A percentile compares a stretch with the other conserved stretches of the same genome.
These are phyloP conservation scores for Hirsutella rhossiliensis DNA, from an alignment of 2,329 filamentous ascomycete genomes.

Conservation along the genomic window DNA sequence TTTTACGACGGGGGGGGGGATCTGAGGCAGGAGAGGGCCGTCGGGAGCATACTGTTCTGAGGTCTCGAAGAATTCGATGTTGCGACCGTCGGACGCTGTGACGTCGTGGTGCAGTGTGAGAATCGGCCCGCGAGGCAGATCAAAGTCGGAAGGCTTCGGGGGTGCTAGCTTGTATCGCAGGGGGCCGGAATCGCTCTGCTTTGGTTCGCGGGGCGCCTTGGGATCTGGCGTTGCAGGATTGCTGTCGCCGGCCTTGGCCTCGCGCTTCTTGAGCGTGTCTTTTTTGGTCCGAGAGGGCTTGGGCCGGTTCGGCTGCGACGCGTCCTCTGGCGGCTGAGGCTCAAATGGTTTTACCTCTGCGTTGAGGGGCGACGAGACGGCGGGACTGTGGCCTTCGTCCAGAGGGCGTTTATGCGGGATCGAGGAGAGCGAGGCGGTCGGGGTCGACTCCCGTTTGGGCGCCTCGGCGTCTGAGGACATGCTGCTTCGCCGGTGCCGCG, in stretches of 20 bases:
- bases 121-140: constrained; percentile 43
- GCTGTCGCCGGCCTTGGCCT: constrained; percentile 45
- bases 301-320: constrained; percentile 18
- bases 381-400: constrained; percentile 58
- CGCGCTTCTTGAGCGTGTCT: constrained; percentile 56
- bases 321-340: constrained; percentile 31
- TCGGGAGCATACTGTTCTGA: constrained; percentile 47
- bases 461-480: constrained; percentile 25
- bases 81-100: constrained; percentile 33
- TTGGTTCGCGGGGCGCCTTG: constrained; percentile 25
- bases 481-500: constrained; percentile 3
- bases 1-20: background rate
- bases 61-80: constrained; percentile 48
- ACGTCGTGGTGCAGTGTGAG: constrained; percentile 45
- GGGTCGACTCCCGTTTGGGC: constrained; percentile 29
- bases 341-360: constrained; percentile 40
- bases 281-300: constrained; percentile 45
- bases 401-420: constrained; percentile 54
- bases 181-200: constrained; percentile 35
- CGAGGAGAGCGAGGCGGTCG: constrained; percentile 27
- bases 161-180: constrained; percentile 53
- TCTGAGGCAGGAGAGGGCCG: background rate
- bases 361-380: constrained; percentile 64
- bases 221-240: constrained; percentile 46
- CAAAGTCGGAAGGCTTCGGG: constrained; percentile 50